These are phyloP conservation scores for Agrocybe praecox DNA, from an alignment of 768 basidiomycete genomes.

Conservation along the genomic window DNA sequence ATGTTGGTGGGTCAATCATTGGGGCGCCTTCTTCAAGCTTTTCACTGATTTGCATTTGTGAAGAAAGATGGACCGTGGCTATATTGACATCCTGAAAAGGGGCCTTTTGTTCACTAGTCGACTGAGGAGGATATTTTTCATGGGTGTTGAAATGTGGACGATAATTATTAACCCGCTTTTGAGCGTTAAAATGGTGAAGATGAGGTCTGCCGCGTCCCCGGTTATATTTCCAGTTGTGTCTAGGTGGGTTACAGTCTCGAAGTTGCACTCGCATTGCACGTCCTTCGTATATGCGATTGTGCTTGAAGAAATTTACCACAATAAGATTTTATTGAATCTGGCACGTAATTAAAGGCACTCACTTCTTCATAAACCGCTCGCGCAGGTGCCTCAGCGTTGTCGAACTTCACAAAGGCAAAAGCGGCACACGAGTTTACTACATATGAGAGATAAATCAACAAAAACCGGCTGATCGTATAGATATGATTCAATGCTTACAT, in stretches of 20 bases:
- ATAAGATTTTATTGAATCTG: background rate
- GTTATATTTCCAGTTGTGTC: conserved; percentile 47
- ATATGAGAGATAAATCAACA: too few species aligned
- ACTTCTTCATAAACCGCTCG: conserved; percentile 72
- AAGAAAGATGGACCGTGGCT: too few species aligned
- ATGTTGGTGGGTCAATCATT: background rate
- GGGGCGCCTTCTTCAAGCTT: background rate
- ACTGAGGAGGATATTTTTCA: conserved; percentile 2
- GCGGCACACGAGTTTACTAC: conserved; percentile 66
- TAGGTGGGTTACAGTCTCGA: conserved; percentile 66
- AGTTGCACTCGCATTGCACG: conserved; percentile 77
- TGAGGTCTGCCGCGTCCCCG: conserved; percentile 46
- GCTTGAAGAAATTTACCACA: conserved; percentile 41
- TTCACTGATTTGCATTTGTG: background rate
- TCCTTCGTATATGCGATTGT: conserved; percentile 69
- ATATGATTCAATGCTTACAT: conserved; percentile 37
- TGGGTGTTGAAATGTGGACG: conserved; percentile 12
- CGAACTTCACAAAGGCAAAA: conserved; percentile 80
- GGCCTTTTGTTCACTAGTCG: background rate
- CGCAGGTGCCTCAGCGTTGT: conserved; percentile 62
- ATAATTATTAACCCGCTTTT: conserved; percentile 26
- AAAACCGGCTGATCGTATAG: too few species aligned
- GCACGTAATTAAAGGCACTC: background rate
- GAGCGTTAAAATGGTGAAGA: conserved; percentile 25
- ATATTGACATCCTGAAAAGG: background rate